Evolutionary conservation across 768 basidiomycete species (phyloP).

Genomic region (Candolleomyces eurysporus): DNA sequence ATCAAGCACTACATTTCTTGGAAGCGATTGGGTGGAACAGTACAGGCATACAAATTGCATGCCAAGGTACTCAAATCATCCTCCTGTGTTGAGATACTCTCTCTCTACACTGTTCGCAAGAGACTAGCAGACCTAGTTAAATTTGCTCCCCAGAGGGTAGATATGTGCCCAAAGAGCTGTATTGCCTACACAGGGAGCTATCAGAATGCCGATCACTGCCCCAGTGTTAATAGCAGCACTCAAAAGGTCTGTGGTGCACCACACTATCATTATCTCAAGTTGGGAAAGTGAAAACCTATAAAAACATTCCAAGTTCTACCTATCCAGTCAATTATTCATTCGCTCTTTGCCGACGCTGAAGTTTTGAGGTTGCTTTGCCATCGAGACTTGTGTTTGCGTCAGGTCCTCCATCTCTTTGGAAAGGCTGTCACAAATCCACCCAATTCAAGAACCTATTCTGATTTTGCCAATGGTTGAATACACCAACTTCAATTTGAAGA

Average conservation of each 20-base stretch:
- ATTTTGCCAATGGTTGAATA: constrained; percentile 18
- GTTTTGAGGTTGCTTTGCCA: constrained; percentile 15
- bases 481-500: constrained; percentile 15
- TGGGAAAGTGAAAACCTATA: constrained; percentile 5
- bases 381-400: constrained; percentile 15
- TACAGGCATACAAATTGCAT: constrained; percentile 20
- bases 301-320: constrained; percentile 16
- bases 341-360: constrained; percentile 21
- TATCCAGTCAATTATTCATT: constrained; percentile 16
- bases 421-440: background rate
- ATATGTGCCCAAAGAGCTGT: constrained; percentile 23
- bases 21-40: constrained; percentile 19
- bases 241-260: background rate
- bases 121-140: constrained; percentile 12
- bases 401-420: constrained; percentile 10
- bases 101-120: constrained; percentile 13
- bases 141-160: constrained; percentile 13
- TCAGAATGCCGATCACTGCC: constrained; percentile 11
- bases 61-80: constrained; percentile 14
- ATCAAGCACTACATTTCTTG: constrained; percentile 21
- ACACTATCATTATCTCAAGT: background rate
- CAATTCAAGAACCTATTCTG: constrained; percentile 10
- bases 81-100: constrained; percentile 17
- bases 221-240: constrained; percentile 4
- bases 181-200: constrained; percentile 24